These are phyloP conservation scores for Telfairia occidentalis DNA, from an alignment of 331 rosid genomes.

Conservation along the genomic window DNA sequence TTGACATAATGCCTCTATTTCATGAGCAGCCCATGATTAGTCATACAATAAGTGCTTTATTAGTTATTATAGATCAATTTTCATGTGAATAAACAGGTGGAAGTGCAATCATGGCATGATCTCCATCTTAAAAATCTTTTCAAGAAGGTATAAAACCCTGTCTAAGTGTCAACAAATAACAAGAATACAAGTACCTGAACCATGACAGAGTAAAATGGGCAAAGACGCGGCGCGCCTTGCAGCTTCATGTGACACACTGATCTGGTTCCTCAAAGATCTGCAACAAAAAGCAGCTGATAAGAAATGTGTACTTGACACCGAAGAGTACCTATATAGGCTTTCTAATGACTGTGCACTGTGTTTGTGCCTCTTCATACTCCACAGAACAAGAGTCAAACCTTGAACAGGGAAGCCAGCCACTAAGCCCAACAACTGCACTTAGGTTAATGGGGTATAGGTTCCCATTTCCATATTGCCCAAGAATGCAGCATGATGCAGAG, in stretches of 20 bases:
- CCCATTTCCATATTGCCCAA: slow-evolving; percentile 76
- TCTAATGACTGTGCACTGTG: neutral
- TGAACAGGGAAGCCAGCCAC: slow-evolving; percentile 99
- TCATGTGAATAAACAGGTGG: neutral
- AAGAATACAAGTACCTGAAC: slow-evolving; percentile 45
- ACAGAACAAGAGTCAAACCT: slow-evolving; percentile 46
- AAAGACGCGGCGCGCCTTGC: slow-evolving; percentile 62
- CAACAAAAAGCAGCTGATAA: slow-evolving; percentile 20
- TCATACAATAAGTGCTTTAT: neutral
- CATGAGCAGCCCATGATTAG: neutral
- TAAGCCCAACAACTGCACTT: slow-evolving; percentile 65
- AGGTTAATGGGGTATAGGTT: slow-evolving; percentile 64
- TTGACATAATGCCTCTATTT: neutral
- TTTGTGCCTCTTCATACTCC: neutral
- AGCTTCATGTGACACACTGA: slow-evolving; percentile 51
- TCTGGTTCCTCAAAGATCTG: slow-evolving; percentile 56
- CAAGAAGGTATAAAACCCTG: neutral
- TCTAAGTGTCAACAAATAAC: neutral
- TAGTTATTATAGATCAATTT: neutral
- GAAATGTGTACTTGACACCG: neutral
- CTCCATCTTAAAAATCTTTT: neutral
- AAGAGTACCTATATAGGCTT: neutral
- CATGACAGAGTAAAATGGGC: slow-evolving; percentile 76
- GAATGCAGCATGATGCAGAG: slow-evolving; percentile 65
- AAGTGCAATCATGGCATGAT: neutral